Evolutionary conservation across 345 rosid genomes (phyloP), one percentile per base, ranked within the genome.

Genomic region (Citrus medica): DNA sequence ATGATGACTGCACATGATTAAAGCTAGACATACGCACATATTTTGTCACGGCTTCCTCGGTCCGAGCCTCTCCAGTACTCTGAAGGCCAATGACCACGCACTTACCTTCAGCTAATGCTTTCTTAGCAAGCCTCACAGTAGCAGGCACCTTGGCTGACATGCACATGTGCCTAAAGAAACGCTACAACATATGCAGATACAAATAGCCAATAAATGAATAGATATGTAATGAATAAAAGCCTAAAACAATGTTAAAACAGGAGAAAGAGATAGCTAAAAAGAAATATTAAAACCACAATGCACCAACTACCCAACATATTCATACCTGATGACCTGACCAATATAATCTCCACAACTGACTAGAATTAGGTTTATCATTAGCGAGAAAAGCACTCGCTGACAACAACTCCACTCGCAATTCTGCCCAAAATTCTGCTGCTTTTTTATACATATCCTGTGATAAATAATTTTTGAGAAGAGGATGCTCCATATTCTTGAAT

Each of bases 31-130:
- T 64, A 86, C 92, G 3, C 73, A 95, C 99, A 92, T 96, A 96
- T 96, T 96, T 96, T 79, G 96, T 89, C 73, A 96, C 91, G 42
- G 99, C 99, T 90, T 96, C 99, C 87, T 93, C 99, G 55, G 98
- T 96, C 71, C 99, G 89, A 76, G 99, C 99, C 86, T 96, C 99
- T 80, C 99, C 99, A 4, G 99, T 96, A 86, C 99, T 96, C 90
- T 93, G 98, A 67, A 96, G 98, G 81, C 99, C 99, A 82, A 96
- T 83, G 76, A 96, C 99, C 82, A 93, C 99, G 82, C 98, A 96
- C 83, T 93, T 92, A 79, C 89, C 86, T 75, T 90, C 85, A 63
- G 30, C 25, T 76, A 96, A 89, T 74, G 97, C 99, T 83, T 89
- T 88, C 77, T 91, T 86, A 33, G 99, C 92, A 69, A 96, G 89